Base-by-base conservation (phyloP, 495 filamentous ascomycete species). In the Hamigera avellanea region DNA sequence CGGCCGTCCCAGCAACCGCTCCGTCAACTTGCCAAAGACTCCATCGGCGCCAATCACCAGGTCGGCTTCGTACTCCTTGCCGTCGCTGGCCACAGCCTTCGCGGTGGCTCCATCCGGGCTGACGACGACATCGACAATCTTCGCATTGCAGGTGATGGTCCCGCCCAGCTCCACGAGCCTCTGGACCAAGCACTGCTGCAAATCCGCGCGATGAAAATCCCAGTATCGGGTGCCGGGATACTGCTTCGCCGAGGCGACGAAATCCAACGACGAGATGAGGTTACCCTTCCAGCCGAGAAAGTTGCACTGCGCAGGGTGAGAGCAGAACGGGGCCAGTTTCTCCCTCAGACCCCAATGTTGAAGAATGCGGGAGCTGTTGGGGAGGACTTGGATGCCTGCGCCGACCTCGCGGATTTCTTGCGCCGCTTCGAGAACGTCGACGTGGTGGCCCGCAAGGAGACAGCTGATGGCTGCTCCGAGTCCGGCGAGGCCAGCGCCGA, bases 381-480 rank as follows among this genome's bases (percentile, higher is more conserved):
- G 73, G 1, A 72, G 74, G 34, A 78, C 60, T 46, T 76, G 73
- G 0, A 76, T 53, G 1, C 73, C 72, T 6, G 71, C 70, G 19
- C 59, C 55, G 14, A 54, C 50, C 46, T 80, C 75, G 19, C 64
- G 69, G n/a, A 81, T 63, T 19, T 70, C 66, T 31, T 59, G 52
- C n/a, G 76, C 75, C 34, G 68, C 59, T 49, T 86, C 81, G 33
- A 84, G 63, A 9, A 86, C 62, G 1, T 55, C 48, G 13, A 83
- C 76, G 8, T 51, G 42, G 54, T 84, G 80, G 12, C 78, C 79
- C 6, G 71, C 59, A 10, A 74, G 63, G 5, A 67, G 61, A 42
- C 67, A 59, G 8, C 73, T 61, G 43, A 84, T 80, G 4, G 80
- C 79, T 0, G 77, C 69, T 12, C 68, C 70, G 14, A 86, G 64